Percentiles rank a stretch among this genome's conserved stretches.
These are phyloP conservation scores for Plasmodium vinckei DNA, from an alignment of 169 alveolate genomes.

Conservation along the genomic window DNA sequence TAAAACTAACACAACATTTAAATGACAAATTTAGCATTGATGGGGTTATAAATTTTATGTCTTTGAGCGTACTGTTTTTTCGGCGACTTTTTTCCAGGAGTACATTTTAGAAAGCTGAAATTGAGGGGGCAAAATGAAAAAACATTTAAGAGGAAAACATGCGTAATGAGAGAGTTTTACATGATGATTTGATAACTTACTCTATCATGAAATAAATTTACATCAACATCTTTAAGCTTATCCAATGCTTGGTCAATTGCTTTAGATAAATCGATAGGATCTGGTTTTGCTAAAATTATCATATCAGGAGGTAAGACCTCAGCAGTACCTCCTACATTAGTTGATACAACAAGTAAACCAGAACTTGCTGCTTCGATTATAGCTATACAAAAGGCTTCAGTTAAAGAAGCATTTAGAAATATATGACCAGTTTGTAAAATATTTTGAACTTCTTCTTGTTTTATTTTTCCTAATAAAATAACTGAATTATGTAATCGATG, in stretches of 20 bases:
- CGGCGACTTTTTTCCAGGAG: constrained; percentile 84
- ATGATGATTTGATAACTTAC: background rate
- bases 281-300: constrained; percentile 83
- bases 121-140: background rate
- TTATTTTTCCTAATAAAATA: constrained; percentile 93
- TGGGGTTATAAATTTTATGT: too few relatives aligned
- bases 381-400: constrained; percentile 99
- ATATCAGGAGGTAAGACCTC: constrained; percentile 90
- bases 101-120: constrained; percentile 80
- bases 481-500: constrained; percentile 94
- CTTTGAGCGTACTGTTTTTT: constrained; percentile 43
- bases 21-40: too few relatives aligned
- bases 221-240: constrained; percentile 72
- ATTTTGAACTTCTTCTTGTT: constrained; percentile 94
- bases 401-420: constrained; percentile 97
- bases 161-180: too few relatives aligned
- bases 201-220: constrained; percentile 76
- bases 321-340: constrained; percentile 99
- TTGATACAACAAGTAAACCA: constrained; percentile 97
- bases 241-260: constrained; percentile 83
- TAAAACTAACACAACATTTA: too few relatives aligned
- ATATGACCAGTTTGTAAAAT: constrained; percentile 97
- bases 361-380: constrained; percentile 99
- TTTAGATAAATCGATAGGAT: constrained; percentile 78
- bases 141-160: background rate